A percentile compares a stretch with the other conserved stretches of the same genome.
Evolutionary conservation across 371 early-diverging fungal species (phyloP).

Genomic region (Apophysomyces variabilis): DNA sequence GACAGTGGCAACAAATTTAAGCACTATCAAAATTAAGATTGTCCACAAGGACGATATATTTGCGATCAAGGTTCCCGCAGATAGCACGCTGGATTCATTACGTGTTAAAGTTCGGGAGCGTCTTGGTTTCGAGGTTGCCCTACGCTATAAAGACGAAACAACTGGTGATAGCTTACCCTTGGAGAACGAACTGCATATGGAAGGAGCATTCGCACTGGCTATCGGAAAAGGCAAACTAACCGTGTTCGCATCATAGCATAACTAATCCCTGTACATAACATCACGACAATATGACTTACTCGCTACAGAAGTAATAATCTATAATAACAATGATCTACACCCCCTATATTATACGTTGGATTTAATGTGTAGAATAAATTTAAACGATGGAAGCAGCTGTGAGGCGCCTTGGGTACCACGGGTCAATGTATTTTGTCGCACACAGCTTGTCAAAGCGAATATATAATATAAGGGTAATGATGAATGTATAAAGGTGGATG

Average conservation of each 20-base stretch:
- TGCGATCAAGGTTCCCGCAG: slow-evolving; percentile 67
- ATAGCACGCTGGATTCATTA: slow-evolving; percentile 53
- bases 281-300: slow-evolving; percentile 9
- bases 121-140: slow-evolving; percentile 31
- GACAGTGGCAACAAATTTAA: slow-evolving; percentile 13
- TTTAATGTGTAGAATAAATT: too few species aligned
- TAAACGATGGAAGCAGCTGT: too few species aligned
- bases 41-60: slow-evolving; percentile 68
- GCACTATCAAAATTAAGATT: slow-evolving; percentile 67
- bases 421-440: too few species aligned
- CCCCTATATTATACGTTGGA: too few species aligned
- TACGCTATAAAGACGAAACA: slow-evolving; percentile 33
- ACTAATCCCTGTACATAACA: slow-evolving; percentile 7
- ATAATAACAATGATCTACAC: neutral
- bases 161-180: slow-evolving; percentile 28
- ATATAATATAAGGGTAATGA: too few species aligned
- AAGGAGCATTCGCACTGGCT: slow-evolving; percentile 38
- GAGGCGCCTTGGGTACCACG: too few species aligned
- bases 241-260: slow-evolving; percentile 22
- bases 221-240: slow-evolving; percentile 41
- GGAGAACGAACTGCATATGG: slow-evolving; percentile 37
- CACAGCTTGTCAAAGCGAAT: too few species aligned
- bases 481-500: neutral
- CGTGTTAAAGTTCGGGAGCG: slow-evolving; percentile 60
- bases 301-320: slow-evolving; percentile 11